These are phyloP conservation scores for Cercophora samala DNA, from an alignment of 495 filamentous ascomycete species.

Conservation along the genomic window DNA sequence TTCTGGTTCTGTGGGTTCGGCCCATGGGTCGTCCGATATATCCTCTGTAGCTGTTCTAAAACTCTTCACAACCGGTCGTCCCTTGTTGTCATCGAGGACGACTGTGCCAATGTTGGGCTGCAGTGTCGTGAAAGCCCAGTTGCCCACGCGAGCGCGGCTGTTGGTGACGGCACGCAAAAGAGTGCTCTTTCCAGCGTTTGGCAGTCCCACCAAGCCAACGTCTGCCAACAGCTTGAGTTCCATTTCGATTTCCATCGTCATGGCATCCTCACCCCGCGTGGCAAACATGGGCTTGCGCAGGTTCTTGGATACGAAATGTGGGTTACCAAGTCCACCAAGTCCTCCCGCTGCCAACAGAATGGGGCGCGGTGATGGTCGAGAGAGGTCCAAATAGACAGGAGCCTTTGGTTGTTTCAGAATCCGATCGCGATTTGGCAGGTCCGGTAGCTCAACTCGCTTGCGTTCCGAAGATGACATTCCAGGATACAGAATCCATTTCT, in stretches of 20 bases:
- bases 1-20: conserved; percentile 30
- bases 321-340: conserved; percentile 86
- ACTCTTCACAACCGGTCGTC: conserved; percentile 49
- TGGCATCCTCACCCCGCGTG: conserved; percentile 75
- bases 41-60: conserved; percentile 18
- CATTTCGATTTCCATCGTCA: conserved; percentile 75
- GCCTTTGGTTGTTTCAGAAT: conserved; percentile 61
- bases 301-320: conserved; percentile 75
- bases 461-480: conserved; percentile 65
- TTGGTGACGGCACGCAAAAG: conserved; percentile 81
- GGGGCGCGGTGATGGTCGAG: conserved; percentile 72
- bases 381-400: conserved; percentile 79
- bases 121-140: conserved; percentile 96
- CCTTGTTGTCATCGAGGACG: conserved; percentile 76
- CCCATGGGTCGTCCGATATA: conserved; percentile 37
- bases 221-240: conserved; percentile 95
- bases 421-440: conserved; percentile 52
- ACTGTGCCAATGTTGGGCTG: conserved; percentile 94
- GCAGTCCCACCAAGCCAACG: conserved; percentile 88
- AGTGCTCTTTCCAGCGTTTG: conserved; percentile 95
- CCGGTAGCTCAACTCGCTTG: conserved; percentile 57
- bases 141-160: conserved; percentile 81
- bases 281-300: conserved; percentile 77
- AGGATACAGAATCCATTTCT: conserved; percentile 85
- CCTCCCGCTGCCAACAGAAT: conserved; percentile 89